These are phyloP conservation scores for Vigna trinervia DNA, from an alignment of 306 rosid genomes.

Conservation along the genomic window DNA sequence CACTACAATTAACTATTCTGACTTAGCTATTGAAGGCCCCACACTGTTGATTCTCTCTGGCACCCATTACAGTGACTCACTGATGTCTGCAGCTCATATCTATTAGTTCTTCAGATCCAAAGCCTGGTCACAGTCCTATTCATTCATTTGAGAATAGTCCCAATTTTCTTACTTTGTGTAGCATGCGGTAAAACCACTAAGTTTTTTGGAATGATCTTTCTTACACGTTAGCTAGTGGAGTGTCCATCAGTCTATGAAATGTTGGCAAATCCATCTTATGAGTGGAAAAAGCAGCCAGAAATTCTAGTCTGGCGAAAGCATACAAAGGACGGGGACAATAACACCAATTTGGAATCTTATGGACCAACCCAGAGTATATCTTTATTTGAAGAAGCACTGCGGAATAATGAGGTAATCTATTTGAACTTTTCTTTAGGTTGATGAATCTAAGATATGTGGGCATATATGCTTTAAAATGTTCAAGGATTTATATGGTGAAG, in stretches of 20 bases:
- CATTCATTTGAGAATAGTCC: conserved; percentile 23
- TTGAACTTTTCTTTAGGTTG: conserved; percentile 24
- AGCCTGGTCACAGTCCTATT: conserved; percentile 36
- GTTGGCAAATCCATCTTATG: conserved; percentile 82
- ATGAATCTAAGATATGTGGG: conserved; percentile 25
- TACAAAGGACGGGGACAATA: conserved; percentile 56
- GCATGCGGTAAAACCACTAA: conserved; percentile 41
- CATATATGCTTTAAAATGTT: conserved; percentile 38
- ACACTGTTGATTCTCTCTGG: conserved; percentile 1
- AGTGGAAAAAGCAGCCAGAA: conserved; percentile 77
- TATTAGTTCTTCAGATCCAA: conserved; percentile 27
- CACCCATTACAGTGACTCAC: conserved; percentile 1
- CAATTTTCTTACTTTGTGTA: conserved; percentile 32
- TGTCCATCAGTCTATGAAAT: conserved; percentile 97
- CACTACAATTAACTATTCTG: conserved; percentile 16
- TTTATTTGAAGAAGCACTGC: conserved; percentile 78
- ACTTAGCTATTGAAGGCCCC: conserved; percentile 36
- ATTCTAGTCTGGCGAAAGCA: conserved; percentile 85
- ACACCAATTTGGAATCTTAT: conserved; percentile 70
- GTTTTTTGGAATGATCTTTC: conserved; percentile 38
- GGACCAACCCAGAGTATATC: conserved; percentile 57
- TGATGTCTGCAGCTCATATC: conserved; percentile 23
- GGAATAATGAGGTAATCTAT: conserved; percentile 70
- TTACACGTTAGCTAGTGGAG: conserved; percentile 73
- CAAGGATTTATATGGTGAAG: conserved; percentile 23